Base-by-base conservation (phyloP, 2,329 filamentous ascomycete species). In the Nigrograna mackinnonii region DNA sequence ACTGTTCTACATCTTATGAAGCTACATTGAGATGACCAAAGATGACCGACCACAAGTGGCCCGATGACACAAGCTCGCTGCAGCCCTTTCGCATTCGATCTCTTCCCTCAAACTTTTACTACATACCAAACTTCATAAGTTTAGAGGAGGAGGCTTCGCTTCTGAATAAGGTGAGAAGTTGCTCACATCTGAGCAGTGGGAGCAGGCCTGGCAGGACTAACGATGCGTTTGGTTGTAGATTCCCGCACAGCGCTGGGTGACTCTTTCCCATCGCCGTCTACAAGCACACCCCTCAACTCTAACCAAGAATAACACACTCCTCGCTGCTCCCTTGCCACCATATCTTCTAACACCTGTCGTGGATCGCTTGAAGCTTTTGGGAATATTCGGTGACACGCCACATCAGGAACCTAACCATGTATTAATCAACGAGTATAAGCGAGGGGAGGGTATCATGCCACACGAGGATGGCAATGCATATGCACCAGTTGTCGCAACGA, bases 381-480 rank as follows among this genome's bases (percentile, higher is more conserved):
- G 69, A 4, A 70, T 85, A 11, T 86, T 85, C 59, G 48, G 64
- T 2, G 64, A 75, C 16, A 89, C 91, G 37, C 88, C 89, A 4
- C 91, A 97, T 61, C 58, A 74, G 14, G 77, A 75, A 4, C 89
- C 92, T 3, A 99, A 97, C 58, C 94, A 97, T 70, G 89, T 95
- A 34, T 77, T 97, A 26, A 84, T 97, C 55, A 99, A 99, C 62
- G 91, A 96, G 67, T 99, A 97, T 67, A 78, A 79, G 1, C 83
- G 89, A 0, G 89, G 89, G 2, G 82, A 96, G 49, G 92, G 92
- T n/a, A 97, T 97, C 53, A 95, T 96, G 89, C 85, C 91, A 35
- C 92, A 97, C 67, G 94, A 96, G 76, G 92, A 99, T 66, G 94
- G 92, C 2, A 73, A 80, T 6, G 89, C 92, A 7, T 99, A 99